phyloP scores from a whole-genome alignment of 2,329 filamentous ascomycete genomes.

The Pseudocercospora vitis region DNA sequence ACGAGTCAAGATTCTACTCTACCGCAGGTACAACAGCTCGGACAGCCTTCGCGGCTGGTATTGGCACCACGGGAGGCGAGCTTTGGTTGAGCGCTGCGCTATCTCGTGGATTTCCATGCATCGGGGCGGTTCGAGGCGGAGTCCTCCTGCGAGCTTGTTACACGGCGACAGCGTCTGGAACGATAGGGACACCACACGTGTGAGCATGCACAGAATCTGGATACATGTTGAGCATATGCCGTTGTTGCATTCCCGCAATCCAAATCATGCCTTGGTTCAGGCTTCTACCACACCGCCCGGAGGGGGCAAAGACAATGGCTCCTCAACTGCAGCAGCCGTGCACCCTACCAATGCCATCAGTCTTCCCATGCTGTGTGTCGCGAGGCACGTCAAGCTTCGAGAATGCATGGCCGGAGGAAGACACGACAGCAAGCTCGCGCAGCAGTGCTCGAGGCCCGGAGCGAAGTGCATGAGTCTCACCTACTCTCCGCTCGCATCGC shows the following conservation, averaged over 20 bases:
- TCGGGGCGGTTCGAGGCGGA: neutral
- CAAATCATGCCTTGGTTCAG: neutral
- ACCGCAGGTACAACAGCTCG: conserved; percentile 5
- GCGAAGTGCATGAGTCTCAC: conserved; percentile 18
- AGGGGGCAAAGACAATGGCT: conserved; percentile 12
- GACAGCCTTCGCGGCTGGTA: neutral
- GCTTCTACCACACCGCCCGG: conserved; percentile 8
- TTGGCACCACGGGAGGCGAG: neutral
- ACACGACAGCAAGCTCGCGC: neutral
- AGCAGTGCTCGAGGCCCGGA: conserved; percentile 9
- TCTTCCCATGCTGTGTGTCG: neutral
- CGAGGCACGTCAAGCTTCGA: conserved; percentile 1
- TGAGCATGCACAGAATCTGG: conserved; percentile 7
- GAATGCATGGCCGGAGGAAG: neutral
- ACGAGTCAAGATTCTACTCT: neutral
- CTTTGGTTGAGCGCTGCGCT: neutral
- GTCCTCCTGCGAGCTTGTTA: neutral
- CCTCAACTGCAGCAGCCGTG: conserved; percentile 23
- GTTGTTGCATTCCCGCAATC: neutral
- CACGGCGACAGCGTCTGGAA: conserved; percentile 5
- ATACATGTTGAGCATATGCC: too few species aligned
- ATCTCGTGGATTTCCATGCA: conserved; percentile 1
- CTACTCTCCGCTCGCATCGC: conserved; percentile 15
- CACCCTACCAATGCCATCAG: neutral
- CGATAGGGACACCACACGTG: too few species aligned